Conservation (phyloP, 2,329 filamentous ascomycete genomes). For the Hypoxylon sp. region DNA sequence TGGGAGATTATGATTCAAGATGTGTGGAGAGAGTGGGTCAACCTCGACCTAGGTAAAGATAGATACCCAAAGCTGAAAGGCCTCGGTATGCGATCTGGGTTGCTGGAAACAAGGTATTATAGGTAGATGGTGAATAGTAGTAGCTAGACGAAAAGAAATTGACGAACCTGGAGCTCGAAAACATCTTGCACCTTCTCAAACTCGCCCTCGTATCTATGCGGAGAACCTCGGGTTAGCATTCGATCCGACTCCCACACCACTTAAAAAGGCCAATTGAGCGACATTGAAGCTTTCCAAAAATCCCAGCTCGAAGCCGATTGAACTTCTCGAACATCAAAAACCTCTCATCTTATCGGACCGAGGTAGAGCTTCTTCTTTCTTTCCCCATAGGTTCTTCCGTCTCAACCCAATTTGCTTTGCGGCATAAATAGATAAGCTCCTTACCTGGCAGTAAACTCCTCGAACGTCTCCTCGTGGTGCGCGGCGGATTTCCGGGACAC, state of each 20-base stretch:
- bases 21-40: conserved; percentile 33
- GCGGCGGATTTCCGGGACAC: conserved; percentile 59
- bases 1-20: conserved; percentile 30
- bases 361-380: conserved; percentile 6
- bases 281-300: conserved; percentile 26
- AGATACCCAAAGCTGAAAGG: neutral
- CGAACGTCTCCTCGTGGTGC: conserved; percentile 95
- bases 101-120: neutral
- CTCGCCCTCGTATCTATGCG: conserved; percentile 94
- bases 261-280: conserved; percentile 41
- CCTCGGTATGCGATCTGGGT: neutral
- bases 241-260: neutral
- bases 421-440: conserved; percentile 44
- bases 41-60: conserved; percentile 10
- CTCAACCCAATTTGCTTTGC: neutral
- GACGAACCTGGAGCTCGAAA: conserved; percentile 95
- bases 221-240: conserved; percentile 50
- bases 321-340: conserved; percentile 6
- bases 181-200: conserved; percentile 98
- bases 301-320: conserved; percentile 10
- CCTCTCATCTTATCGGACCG: conserved; percentile 5
- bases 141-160: conserved; percentile 21
- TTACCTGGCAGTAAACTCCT: conserved; percentile 98
- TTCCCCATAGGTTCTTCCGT: neutral
- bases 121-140: conserved; percentile 9